These are phyloP conservation scores for Fusarium keratoplasticum DNA, from an alignment of 2,329 filamentous ascomycete species.

Conservation along the genomic window DNA sequence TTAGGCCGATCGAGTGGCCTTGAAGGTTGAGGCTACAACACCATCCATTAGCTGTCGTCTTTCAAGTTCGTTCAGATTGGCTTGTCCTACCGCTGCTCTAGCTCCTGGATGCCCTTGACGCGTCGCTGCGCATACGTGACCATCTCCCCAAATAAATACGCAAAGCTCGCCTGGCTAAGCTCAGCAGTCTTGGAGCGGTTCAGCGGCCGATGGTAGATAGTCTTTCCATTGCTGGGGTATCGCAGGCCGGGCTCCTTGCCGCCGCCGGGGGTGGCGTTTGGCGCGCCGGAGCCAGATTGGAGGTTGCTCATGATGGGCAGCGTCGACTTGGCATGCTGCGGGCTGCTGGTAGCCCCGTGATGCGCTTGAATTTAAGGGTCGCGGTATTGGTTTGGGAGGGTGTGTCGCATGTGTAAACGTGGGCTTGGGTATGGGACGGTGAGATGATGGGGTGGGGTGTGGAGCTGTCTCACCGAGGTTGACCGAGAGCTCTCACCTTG, in stretches of 20 bases:
- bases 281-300: slow-evolving; percentile 58
- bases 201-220: slow-evolving; percentile 95
- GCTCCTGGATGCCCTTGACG: slow-evolving; percentile 91
- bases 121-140: slow-evolving; percentile 92
- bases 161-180: slow-evolving; percentile 92
- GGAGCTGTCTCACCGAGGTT: slow-evolving; percentile 37
- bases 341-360: neutral
- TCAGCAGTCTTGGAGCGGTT: slow-evolving; percentile 91
- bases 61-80: neutral
- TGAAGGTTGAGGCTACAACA: slow-evolving; percentile 80
- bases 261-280: slow-evolving; percentile 46
- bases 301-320: slow-evolving; percentile 61
- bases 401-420: slow-evolving; percentile 37
- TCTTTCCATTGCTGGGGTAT: slow-evolving; percentile 93
- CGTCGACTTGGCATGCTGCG: slow-evolving; percentile 35
- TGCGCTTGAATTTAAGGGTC: neutral
- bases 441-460: slow-evolving; percentile 37
- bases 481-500: slow-evolving; percentile 36
- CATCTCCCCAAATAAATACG: slow-evolving; percentile 97
- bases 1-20: slow-evolving; percentile 93
- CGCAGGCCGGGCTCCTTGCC: slow-evolving; percentile 74
- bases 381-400: slow-evolving; percentile 1
- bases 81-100: slow-evolving; percentile 81
- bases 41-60: neutral
- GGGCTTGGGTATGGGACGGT: slow-evolving; percentile 26